Evolutionary conservation across 352 stramenopile genomes (phyloP), one percentile per base, ranked within the genome.

Genomic region (Phytopythium cucurbitacearum): DNA sequence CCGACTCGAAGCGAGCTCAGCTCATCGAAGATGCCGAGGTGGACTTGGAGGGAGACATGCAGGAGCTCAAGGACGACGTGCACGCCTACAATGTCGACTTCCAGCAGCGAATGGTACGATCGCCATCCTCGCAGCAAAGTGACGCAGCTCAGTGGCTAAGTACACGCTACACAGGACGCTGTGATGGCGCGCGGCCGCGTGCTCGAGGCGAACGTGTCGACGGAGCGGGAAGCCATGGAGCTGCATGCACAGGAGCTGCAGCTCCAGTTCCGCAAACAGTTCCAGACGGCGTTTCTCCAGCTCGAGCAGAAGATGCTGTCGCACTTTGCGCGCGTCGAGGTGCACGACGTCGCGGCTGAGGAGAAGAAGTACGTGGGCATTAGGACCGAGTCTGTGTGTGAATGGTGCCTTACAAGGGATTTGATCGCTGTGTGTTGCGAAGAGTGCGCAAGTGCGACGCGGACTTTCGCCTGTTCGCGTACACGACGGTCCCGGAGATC

Each of bases 41-140:
- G 42, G 70, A 91, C 12, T 64, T 95, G 7, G 80, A 88, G 40
- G 52, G 83, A 11, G 80, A 94, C 57, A 91, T 96, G 77, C 68
- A 87, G 40, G 80, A 89, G 59, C 71, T 96, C 48, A 75, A 96
- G 66, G 64, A 65, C 5, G 77, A 79, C 1, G 87, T 91, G 35
- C 77, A 89, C 57, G 70, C 75, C 15, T 87, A 90, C 65, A 96
- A 96, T 54, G 58, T 90, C 34, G 81, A 94, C 51, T 89, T 96
- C 49, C 75, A 95, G 49, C 64, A 66, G 10, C 82, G 86, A 9
- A 80, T 96, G 34, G 78, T 91, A 72, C 21, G 77, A 45, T n/a
- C 8, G 4, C 7, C 5, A n/a, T 9, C 35, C 33, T 9, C 3
- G 33, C 16, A 33, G 34, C 21, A 7, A 37, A 33, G 11, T 33